Base-by-base conservation (phyloP, 371 early-diverging fungal genomes). In the Mortierella sp. region DNA sequence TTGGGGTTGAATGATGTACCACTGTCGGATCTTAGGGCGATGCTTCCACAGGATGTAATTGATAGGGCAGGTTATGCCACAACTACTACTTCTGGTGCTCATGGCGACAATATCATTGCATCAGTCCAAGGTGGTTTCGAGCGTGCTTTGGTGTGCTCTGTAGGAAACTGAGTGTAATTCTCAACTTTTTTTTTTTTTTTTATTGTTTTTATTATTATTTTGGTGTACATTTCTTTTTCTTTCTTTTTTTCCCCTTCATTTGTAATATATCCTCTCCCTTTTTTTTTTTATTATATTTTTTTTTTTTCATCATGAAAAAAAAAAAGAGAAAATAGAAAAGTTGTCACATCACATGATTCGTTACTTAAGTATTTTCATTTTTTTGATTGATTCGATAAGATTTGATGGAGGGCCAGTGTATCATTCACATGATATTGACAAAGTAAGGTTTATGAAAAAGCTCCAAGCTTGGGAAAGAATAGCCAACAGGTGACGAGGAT, bases 101-200 rank as follows among this genome's bases (percentile, higher is more conserved):
- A 31, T 22, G 54, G 43, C 15, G 43, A 43, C 2, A 43, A 43
- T 43, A 43, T 58, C 45, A 55, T 34, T 6, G 75, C 64, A 10
- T 54, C 68, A 0, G 61, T 74, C 8, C 64, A 37, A 22, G 64
- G 64, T 15, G 75, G 75, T 34, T 74, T 68, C 35, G 75, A 74
- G 61, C 75, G 75, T 32, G 68, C 68, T 26, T 53, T 74, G n/a
- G 42, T 64, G 43, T 54, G 59, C 34, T 49, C 59, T 32, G 40
- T n/a, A 19, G 32, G 23, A 12, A 37, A 42, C 28, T 45, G 15
- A 35, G 12, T n/a, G 10, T 61, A 2, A 23, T 15, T 26, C 37
- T 57, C 1, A 17, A 43, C 31, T 43, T 29, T 22, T 56, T 37
- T 29, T 54, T 55, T 61, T 31, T 23, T 28, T 63, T 45, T 40